Evolutionary conservation across 2,329 filamentous ascomycete genomes (phyloP).

Genomic region (Aspergillus ochraceoroseus): DNA sequence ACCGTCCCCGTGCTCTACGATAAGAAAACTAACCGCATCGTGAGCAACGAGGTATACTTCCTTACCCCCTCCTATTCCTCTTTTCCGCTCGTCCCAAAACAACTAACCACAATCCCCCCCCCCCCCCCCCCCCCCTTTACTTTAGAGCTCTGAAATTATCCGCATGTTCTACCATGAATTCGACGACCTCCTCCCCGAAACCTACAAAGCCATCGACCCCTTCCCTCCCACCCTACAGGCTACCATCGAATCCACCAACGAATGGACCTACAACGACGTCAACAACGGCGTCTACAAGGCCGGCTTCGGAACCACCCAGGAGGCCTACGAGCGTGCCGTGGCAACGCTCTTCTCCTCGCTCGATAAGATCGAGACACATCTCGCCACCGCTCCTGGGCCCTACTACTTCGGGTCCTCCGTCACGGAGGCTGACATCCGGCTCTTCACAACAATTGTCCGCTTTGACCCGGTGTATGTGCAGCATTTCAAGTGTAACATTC

Average conservation of each 20-base stretch:
- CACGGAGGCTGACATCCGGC: constrained; percentile 76
- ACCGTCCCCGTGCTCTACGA: constrained; percentile 82
- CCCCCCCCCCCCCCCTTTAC: too few relatives aligned
- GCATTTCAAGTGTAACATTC: constrained; percentile 75
- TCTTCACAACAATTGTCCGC: constrained; percentile 67
- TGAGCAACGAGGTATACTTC: constrained; percentile 74
- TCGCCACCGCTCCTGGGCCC: constrained; percentile 49
- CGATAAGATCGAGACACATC: constrained; percentile 68
- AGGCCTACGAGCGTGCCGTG: constrained; percentile 75
- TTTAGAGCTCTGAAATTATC: constrained; percentile 78
- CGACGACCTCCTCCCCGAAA: constrained; percentile 60
- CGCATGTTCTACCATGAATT: constrained; percentile 84
- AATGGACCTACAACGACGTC: constrained; percentile 68
- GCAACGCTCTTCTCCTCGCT: constrained; percentile 67
- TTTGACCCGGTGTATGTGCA: constrained; percentile 79
- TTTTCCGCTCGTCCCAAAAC: neutral
- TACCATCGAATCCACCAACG: constrained; percentile 71
- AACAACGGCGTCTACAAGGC: constrained; percentile 54
- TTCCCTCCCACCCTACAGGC: constrained; percentile 61
- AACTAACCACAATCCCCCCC: constrained; percentile 3
- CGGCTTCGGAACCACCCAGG: constrained; percentile 79
- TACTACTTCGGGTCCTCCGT: constrained; percentile 71
- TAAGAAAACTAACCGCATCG: constrained; percentile 65
- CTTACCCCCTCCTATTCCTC: neutral
- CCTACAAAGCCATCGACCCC: constrained; percentile 59